These are phyloP conservation scores for Coffea canephora DNA, from an alignment of 257 asterid species.

Conservation along the genomic window DNA sequence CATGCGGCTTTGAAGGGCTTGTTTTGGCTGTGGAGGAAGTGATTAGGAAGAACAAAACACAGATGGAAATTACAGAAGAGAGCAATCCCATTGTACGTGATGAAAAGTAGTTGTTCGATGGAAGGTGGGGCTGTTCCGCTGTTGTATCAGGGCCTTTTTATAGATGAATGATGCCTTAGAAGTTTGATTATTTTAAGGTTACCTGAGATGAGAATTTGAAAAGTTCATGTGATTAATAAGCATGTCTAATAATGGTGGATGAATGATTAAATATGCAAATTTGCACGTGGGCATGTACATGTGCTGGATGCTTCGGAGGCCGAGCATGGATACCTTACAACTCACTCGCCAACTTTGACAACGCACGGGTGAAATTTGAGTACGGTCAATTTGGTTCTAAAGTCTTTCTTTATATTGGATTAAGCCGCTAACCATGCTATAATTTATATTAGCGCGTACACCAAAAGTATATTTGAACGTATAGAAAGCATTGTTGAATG, in stretches of 20 bases:
- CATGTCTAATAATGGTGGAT: not conserved
- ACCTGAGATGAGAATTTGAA: not conserved
- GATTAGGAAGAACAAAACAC: slow-evolving; percentile 1
- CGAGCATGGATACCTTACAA: not conserved
- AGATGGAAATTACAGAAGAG: not conserved
- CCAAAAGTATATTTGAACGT: not conserved
- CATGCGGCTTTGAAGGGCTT: slow-evolving; percentile 14
- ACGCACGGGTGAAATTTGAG: not conserved
- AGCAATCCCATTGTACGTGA: not conserved
- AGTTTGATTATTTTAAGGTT: too few relatives aligned
- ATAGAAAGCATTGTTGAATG: too few relatives aligned
- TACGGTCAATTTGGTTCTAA: not conserved
- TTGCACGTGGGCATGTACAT: not conserved
- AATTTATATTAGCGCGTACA: too few relatives aligned
- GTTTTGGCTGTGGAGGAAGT: slow-evolving; percentile 19
- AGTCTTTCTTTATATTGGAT: too few relatives aligned
- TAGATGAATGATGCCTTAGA: not conserved
- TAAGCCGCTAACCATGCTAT: too few relatives aligned
- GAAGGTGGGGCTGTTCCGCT: too few relatives aligned
- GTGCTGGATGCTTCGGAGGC: not conserved
- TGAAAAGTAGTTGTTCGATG: not conserved
- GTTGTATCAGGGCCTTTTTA: not conserved
- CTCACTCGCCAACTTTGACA: not conserved
- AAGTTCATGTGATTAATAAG: not conserved
- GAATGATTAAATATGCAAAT: not conserved